Evolutionary conservation across 108 stramenopile genomes (phyloP).

Genomic region (Schizochytrium sp.): DNA sequence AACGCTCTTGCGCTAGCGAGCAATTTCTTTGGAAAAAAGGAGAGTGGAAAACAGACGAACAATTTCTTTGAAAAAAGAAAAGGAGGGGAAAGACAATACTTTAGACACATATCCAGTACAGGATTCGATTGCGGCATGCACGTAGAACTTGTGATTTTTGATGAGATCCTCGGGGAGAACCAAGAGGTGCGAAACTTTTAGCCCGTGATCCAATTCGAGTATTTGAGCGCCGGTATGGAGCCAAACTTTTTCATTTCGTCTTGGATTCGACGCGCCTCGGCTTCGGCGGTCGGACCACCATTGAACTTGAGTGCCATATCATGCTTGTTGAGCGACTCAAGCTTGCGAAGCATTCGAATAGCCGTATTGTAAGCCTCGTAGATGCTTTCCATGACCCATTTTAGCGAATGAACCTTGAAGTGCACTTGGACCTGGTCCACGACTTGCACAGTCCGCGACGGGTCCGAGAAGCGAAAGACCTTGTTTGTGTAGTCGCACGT

Average conservation of each 20-base stretch:
- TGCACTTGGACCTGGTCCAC: constrained; percentile 6
- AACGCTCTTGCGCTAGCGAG: no score
- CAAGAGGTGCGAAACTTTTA: background rate
- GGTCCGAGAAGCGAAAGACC: background rate
- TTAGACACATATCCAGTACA: no score
- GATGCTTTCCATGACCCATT: constrained; percentile 3
- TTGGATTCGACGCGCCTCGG: background rate
- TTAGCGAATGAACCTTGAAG: background rate
- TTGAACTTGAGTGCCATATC: background rate
- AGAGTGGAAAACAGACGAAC: no score
- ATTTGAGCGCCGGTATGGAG: background rate
- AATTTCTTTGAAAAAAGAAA: no score
- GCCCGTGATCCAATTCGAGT: background rate
- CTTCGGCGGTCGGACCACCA: background rate
- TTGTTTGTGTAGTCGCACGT: background rate
- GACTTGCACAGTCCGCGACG: background rate
- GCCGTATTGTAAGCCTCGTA: background rate
- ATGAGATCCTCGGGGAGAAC: no score
- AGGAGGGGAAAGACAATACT: no score
- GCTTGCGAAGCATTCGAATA: background rate
- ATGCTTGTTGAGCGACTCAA: background rate
- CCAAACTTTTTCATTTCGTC: background rate
- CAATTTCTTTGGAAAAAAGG: no score
- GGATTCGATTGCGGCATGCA: no score
- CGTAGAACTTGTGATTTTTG: no score